phyloP scores from a whole-genome alignment of 352 stramenopile genomes.

The Hyaloperonospora arabidopsidis region DNA sequence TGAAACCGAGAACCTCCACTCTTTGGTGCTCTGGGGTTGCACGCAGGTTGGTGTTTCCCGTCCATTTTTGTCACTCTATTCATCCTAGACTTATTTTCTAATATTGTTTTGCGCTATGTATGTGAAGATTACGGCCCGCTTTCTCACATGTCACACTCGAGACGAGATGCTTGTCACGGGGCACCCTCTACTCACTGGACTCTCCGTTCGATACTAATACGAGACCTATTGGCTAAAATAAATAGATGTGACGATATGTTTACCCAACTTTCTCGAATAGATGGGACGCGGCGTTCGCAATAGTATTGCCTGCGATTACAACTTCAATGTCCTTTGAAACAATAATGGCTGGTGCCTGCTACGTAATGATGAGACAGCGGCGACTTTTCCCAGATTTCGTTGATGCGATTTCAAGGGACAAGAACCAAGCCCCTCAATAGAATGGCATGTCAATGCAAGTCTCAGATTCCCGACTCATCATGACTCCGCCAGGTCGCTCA shows the following conservation, averaged over 20 bases:
- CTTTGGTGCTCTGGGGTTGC: slow-evolving; percentile 62
- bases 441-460: slow-evolving; percentile 16
- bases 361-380: slow-evolving; percentile 11
- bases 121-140: slow-evolving; percentile 54
- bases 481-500: background rate
- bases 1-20: slow-evolving; percentile 33
- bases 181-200: slow-evolving; percentile 61
- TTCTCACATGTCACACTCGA: slow-evolving; percentile 57
- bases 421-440: slow-evolving; percentile 2
- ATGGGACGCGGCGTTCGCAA: slow-evolving; percentile 5
- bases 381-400: slow-evolving; percentile 18
- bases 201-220: slow-evolving; percentile 58
- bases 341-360: slow-evolving; percentile 3
- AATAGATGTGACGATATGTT: background rate
- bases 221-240: too few species aligned
- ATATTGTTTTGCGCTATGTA: background rate
- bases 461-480: slow-evolving; percentile 21
- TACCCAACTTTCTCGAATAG: background rate
- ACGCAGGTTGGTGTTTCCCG: slow-evolving; percentile 45
- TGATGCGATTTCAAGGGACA: slow-evolving; percentile 3
- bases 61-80: slow-evolving; percentile 1
- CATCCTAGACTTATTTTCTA: background rate
- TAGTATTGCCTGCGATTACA: slow-evolving; percentile 7
- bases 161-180: slow-evolving; percentile 58
- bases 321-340: slow-evolving; percentile 10